Conservation (phyloP, 139 green algal species). For the Volvox reticuliferus region DNA sequence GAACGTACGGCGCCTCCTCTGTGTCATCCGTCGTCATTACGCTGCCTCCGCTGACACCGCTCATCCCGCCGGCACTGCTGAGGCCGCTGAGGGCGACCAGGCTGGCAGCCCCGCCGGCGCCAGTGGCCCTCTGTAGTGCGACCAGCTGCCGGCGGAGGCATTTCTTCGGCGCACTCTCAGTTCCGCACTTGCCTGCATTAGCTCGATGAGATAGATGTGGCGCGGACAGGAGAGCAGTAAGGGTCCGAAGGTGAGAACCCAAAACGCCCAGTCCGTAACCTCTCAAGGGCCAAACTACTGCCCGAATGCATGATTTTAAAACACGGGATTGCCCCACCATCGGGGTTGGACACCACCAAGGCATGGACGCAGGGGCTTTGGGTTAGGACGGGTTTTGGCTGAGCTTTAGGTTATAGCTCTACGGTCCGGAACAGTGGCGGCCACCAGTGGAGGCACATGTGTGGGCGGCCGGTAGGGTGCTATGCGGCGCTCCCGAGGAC, state of each 20-base stretch:
- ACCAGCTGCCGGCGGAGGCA: constrained; percentile 66
- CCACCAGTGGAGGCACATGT: too few relatives aligned
- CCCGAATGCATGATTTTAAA: too few relatives aligned
- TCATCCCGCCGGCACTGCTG: neutral
- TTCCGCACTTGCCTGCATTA: constrained; percentile 72
- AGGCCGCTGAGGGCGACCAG: neutral
- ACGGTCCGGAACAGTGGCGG: too few relatives aligned
- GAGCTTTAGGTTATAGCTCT: too few relatives aligned
- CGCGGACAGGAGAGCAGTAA: neutral
- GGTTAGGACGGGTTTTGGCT: too few relatives aligned
- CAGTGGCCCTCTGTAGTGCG: constrained; percentile 24
- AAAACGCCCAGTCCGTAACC: too few relatives aligned
- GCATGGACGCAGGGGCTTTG: too few relatives aligned
- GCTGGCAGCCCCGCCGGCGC: neutral
- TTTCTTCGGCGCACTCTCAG: constrained; percentile 65
- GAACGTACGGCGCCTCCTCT: neutral
- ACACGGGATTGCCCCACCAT: too few relatives aligned
- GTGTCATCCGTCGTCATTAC: neutral
- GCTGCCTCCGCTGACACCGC: neutral
- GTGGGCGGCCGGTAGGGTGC: too few relatives aligned
- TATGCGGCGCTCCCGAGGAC: too few relatives aligned
- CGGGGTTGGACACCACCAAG: too few relatives aligned
- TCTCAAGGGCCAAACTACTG: too few relatives aligned
- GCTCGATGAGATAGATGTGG: neutral
- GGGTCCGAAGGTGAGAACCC: neutral